Conservation (phyloP, 305 asterid genomes). For the Fraxinus albicans region DNA sequence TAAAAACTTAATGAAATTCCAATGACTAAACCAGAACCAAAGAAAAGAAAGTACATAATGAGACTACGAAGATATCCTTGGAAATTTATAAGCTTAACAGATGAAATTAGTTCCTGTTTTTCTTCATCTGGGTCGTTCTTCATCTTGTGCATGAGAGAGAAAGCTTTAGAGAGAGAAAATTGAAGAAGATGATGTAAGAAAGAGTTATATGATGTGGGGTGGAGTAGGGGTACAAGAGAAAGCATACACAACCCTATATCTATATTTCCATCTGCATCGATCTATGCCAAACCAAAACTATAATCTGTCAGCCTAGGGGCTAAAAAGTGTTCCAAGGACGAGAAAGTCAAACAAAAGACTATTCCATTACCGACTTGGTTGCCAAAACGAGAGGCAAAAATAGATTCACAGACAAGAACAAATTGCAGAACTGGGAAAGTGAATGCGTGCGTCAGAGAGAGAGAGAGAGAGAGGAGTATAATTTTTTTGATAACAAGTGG, state of each 20-base stretch:
- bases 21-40: slow-evolving; percentile 66
- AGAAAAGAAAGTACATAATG: slow-evolving; percentile 45
- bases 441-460: neutral
- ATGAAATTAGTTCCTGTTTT: slow-evolving; percentile 30
- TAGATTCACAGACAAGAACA: neutral
- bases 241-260: neutral
- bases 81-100: slow-evolving; percentile 2
- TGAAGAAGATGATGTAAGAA: slow-evolving; percentile 6
- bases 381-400: neutral
- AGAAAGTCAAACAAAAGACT: neutral
- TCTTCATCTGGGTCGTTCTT: slow-evolving; percentile 26
- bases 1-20: slow-evolving; percentile 56
- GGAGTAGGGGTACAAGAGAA: neutral
- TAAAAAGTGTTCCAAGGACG: neutral
- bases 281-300: neutral
- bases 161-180: neutral
- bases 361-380: neutral
- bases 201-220: neutral
- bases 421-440: neutral
- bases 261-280: neutral
- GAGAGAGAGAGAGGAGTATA: neutral
- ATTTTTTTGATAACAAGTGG: neutral
- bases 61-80: slow-evolving; percentile 40
- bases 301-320: neutral
- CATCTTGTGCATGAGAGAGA: slow-evolving; percentile 12